phyloP scores from a whole-genome alignment of 352 stramenopile genomes.

The Phytophthora crassamura region DNA sequence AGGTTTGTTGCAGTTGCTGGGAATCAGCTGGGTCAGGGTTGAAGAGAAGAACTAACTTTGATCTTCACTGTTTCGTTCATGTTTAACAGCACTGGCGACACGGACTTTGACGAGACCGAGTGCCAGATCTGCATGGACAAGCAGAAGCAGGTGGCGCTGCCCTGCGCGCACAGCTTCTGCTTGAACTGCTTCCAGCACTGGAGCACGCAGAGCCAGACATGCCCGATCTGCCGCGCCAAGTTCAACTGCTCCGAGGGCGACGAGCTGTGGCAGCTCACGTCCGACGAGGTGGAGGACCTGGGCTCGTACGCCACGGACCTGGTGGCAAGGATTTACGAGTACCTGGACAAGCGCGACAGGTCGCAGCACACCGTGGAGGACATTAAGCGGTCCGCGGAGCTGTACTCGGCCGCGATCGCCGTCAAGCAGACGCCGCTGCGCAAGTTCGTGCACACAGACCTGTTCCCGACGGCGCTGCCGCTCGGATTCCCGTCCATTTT shows the following conservation, averaged over 20 bases:
- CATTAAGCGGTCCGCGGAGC: constrained; percentile 55
- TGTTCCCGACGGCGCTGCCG: constrained; percentile 60
- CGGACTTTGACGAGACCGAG: constrained; percentile 78
- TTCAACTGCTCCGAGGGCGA: constrained; percentile 82
- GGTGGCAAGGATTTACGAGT: constrained; percentile 81
- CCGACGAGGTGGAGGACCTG: constrained; percentile 74
- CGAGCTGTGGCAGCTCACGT: constrained; percentile 78
- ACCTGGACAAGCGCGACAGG: constrained; percentile 70
- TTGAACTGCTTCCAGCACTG: constrained; percentile 82
- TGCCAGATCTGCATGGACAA: constrained; percentile 90
- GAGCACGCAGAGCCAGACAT: constrained; percentile 82
- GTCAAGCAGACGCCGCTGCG: constrained; percentile 59
- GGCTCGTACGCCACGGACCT: constrained; percentile 81
- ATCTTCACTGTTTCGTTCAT: constrained; percentile 14
- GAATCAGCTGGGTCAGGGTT: constrained; percentile 22
- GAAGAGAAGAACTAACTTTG: constrained; percentile 23
- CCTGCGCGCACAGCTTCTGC: constrained; percentile 83
- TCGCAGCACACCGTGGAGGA: constrained; percentile 49
- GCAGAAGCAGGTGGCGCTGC: constrained; percentile 79
- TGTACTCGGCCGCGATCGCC: constrained; percentile 49
- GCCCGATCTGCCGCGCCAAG: constrained; percentile 74
- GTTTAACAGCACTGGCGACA: constrained; percentile 30
- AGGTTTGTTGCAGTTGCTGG: constrained; percentile 23
- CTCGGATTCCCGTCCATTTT: constrained; percentile 58
- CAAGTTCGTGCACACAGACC: constrained; percentile 60